A percentile compares a stretch with the other conserved stretches of the same genome.
These are phyloP conservation scores for Hypoxylon sp. DNA, from an alignment of 2,329 filamentous ascomycete genomes.

Conservation along the genomic window DNA sequence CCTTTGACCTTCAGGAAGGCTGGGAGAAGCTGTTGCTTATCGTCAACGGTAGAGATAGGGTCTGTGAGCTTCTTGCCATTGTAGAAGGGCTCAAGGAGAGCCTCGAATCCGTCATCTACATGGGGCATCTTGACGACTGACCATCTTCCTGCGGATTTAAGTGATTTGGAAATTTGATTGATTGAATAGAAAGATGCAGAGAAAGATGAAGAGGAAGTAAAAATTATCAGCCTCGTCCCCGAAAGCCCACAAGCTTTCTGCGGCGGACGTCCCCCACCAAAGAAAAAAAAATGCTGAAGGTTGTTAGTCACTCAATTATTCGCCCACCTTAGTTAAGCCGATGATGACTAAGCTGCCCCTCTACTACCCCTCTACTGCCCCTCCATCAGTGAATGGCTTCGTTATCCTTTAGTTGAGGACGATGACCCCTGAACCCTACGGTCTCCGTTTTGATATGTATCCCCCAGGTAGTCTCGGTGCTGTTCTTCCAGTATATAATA, in stretches of 20 bases:
- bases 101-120: constrained; percentile 70
- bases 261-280: constrained; percentile 32
- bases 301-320: constrained; percentile 6
- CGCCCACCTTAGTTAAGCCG: too few relatives aligned
- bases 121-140: constrained; percentile 55
- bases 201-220: constrained; percentile 15
- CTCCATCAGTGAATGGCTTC: too few relatives aligned
- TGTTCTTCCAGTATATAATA: too few relatives aligned
- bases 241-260: constrained; percentile 17
- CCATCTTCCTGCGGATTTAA: constrained; percentile 13
- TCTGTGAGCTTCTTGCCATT: constrained; percentile 73
- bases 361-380: too few relatives aligned
- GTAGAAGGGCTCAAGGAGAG: constrained; percentile 71
- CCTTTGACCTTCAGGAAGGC: constrained; percentile 98
- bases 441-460: too few relatives aligned
- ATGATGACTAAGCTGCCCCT: too few relatives aligned
- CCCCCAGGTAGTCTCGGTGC: too few relatives aligned
- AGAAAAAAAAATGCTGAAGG: constrained; percentile 26
- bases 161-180: not conserved
- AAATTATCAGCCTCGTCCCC: constrained; percentile 19
- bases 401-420: too few relatives aligned
- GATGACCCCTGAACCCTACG: too few relatives aligned
- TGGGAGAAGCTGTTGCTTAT: constrained; percentile 96
- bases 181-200: not conserved
- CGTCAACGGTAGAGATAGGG: constrained; percentile 70